phyloP scores from a whole-genome alignment of 2,329 filamentous ascomycete species.

The Pestalotiopsis sp. region DNA sequence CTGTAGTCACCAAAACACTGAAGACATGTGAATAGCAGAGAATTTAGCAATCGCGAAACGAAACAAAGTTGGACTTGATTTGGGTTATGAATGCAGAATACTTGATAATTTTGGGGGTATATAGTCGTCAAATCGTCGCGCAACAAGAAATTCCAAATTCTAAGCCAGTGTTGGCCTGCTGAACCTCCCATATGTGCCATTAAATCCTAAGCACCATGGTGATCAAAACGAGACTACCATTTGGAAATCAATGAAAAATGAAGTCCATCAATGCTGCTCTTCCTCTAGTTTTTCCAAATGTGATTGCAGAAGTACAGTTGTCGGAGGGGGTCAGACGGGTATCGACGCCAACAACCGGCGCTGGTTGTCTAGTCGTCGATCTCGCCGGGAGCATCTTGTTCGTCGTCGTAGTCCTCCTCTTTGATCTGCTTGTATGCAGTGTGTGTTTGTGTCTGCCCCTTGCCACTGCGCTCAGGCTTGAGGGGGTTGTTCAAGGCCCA shows the following conservation, averaged over 20 bases:
- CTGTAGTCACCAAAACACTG: too few relatives aligned
- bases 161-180: neutral
- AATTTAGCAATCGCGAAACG: neutral
- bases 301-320: too few relatives aligned
- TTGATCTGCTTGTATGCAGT: neutral
- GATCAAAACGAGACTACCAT: neutral
- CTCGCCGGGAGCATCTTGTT: conserved; percentile 29
- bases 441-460: conserved; percentile 13
- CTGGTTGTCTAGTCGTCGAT: conserved; percentile 19
- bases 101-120: neutral
- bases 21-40: neutral
- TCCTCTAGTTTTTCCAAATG: neutral
- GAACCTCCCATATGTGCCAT: neutral
- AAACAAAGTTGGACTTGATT: neutral
- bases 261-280: neutral
- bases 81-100: neutral
- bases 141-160: neutral
- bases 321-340: too few relatives aligned
- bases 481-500: conserved; percentile 31
- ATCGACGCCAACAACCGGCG: neutral
- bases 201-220: neutral
- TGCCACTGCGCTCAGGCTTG: conserved; percentile 17
- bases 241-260: neutral
- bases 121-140: neutral
- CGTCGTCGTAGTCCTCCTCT: neutral